Percentiles rank a stretch among this genome's conserved stretches.
These are phyloP conservation scores for Cyclostephanos tholiformis DNA, from an alignment of 108 stramenopile genomes.

Conservation along the genomic window DNA sequence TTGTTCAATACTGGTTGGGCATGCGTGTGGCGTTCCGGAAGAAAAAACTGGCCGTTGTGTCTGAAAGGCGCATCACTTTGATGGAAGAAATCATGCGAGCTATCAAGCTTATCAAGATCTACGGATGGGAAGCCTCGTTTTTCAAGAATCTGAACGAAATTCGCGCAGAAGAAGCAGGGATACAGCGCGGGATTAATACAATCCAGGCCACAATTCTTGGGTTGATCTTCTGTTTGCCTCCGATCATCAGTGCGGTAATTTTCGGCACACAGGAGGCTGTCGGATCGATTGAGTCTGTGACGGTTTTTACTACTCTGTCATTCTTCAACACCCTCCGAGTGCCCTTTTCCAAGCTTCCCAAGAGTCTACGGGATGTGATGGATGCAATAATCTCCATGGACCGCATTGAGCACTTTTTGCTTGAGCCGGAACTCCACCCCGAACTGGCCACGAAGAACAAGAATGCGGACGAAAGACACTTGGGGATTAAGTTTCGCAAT, in stretches of 20 bases:
- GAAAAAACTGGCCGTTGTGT: conserved; percentile 5
- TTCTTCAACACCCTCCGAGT: conserved; percentile 5
- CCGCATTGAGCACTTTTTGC: conserved; percentile 20
- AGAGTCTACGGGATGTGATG: conserved; percentile 4
- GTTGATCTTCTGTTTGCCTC: conserved; percentile 8
- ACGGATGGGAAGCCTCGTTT: conserved; percentile 34
- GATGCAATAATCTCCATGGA: conserved; percentile 12
- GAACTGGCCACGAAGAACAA: conserved; percentile 4
- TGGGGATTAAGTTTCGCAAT: conserved; percentile 3
- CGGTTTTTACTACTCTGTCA: conserved; percentile 2
- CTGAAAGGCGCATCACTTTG: conserved; percentile 1
- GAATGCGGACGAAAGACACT: background rate
- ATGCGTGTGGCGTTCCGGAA: conserved; percentile 16
- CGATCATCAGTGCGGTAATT: conserved; percentile 7
- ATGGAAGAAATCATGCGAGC: conserved; percentile 20
- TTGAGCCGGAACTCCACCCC: conserved; percentile 20
- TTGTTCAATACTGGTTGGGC: conserved; percentile 24
- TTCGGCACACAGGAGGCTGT: conserved; percentile 2
- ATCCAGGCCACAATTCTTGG: conserved; percentile 8
- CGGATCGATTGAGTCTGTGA: conserved; percentile 15
- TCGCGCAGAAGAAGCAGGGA: conserved; percentile 4
- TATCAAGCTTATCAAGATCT: conserved; percentile 39
- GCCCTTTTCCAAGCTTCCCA: conserved; percentile 7
- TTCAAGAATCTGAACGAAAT: conserved; percentile 15
- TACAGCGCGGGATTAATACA: conserved; percentile 8